Percentiles rank a stretch among this genome's conserved stretches.
phyloP scores from a whole-genome alignment of 169 alveolate species.

The Plasmodium falciparum region DNA sequence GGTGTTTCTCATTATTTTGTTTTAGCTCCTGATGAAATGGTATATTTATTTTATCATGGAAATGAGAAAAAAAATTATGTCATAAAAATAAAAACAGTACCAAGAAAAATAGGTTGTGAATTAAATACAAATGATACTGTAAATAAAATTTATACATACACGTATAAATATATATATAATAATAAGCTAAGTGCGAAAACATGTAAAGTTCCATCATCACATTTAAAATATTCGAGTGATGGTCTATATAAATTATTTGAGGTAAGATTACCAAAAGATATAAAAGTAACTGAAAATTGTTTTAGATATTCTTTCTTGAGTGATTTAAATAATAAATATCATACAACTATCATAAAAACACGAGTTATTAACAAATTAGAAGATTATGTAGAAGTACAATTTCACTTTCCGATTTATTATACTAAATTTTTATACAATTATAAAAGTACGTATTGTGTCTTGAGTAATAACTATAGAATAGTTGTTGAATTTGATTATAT shows the following conservation, averaged over 20 bases:
- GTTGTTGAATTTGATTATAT: slow-evolving; percentile 14
- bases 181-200: neutral
- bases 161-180: neutral
- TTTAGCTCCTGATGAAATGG: neutral
- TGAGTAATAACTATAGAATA: neutral
- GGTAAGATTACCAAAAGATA: slow-evolving; percentile 10
- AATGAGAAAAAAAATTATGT: neutral
- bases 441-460: slow-evolving; percentile 2
- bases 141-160: slow-evolving; percentile 22
- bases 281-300: slow-evolving; percentile 3
- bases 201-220: slow-evolving; percentile 16
- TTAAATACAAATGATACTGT: neutral
- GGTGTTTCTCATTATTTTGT: neutral
- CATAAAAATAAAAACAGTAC: slow-evolving; percentile 22
- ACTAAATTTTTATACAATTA: slow-evolving; percentile 13
- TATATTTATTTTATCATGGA: slow-evolving; percentile 12
- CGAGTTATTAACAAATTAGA: neutral
- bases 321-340: neutral
- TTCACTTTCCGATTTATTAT: slow-evolving; percentile 10
- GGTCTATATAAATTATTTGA: slow-evolving; percentile 23
- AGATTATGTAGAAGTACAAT: slow-evolving; percentile 5
- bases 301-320: neutral
- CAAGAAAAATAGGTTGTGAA: slow-evolving; percentile 28
- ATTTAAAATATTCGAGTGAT: slow-evolving; percentile 5
- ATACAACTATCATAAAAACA: slow-evolving; percentile 4